Evolutionary conservation across 2,329 filamentous ascomycete species (phyloP), one percentile per base, ranked within the genome.

Genomic region (Colletotrichum coccodes): DNA sequence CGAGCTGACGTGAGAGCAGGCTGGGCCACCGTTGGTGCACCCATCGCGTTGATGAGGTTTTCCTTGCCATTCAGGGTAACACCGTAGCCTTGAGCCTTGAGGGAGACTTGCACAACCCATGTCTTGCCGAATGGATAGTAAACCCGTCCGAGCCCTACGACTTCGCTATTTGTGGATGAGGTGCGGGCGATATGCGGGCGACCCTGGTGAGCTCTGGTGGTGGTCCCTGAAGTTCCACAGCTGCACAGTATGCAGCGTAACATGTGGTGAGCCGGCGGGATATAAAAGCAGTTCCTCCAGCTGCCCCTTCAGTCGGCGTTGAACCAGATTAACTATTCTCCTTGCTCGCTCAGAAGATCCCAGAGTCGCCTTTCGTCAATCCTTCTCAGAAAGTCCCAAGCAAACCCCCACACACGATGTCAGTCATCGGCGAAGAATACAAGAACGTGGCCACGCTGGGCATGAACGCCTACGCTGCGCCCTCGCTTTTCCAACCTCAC

Each of bases 401-500:
- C n/a, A n/a, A n/a, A n/a, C n/a, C n/a, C n/a, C n/a, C n/a, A n/a
- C n/a, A n/a, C n/a, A n/a, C n/a, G n/a, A 68, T 70, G 67, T 61
- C 67, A 16, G 42, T 66, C 30, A 68, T 30, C 3, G 67, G 67
- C 50, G 56, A 70, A 46, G 67, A 70, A 49, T 68, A 62, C 57
- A 70, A 70, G 63, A 68, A 70, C 21, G 57, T 68, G 4, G 44
- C 49, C 34, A 38, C 63, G 32, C 52, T 59, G 50, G 69, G 69
- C 67, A 84, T 85, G 82, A 71, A 72, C 42, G 78, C 78, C 46
- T 85, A 85, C 68, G 75, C 78, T 46, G 81, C 79, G 6, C 80
- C 82, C 1, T 84, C 81, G 16, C 78, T 86, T 47, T 78, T 84
- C 74, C 83, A 86, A 70, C 84, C 83, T 36, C 82, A 84, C 72